Conservation (phyloP, 148 eudicot species). For the Pharnaceum exiguum region DNA sequence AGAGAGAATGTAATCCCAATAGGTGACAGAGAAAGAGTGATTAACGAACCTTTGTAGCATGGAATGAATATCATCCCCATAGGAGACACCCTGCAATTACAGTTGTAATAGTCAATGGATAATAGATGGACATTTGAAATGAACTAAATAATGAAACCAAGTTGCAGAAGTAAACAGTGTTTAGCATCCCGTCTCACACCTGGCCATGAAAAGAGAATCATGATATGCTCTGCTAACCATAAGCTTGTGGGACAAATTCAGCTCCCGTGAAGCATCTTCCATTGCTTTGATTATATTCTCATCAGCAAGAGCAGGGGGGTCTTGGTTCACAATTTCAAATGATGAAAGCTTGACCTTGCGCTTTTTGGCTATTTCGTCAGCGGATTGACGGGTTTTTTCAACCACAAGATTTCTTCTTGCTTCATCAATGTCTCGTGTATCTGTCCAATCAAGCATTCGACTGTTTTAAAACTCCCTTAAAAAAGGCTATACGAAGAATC, state of each 20-base stretch:
- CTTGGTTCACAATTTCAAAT: slow-evolving; percentile 86
- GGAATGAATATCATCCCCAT: slow-evolving; percentile 99
- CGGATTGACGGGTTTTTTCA: slow-evolving; percentile 75
- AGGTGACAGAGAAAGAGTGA: not conserved
- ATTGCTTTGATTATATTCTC: slow-evolving; percentile 60
- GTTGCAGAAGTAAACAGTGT: not conserved
- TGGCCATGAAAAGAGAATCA: slow-evolving; percentile 97
- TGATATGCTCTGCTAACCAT: slow-evolving; percentile 99
- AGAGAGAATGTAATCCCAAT: too few species aligned
- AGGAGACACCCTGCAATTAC: slow-evolving; percentile 78
- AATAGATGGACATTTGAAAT: not conserved
- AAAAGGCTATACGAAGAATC: not conserved
- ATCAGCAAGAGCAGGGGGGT: slow-evolving; percentile 87
- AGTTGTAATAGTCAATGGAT: too few species aligned
- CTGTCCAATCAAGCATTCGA: slow-evolving; percentile 22
- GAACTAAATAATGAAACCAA: not conserved
- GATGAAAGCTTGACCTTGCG: slow-evolving; percentile 65
- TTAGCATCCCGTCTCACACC: slow-evolving; percentile 33
- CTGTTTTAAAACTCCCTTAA: not conserved
- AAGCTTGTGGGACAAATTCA: slow-evolving; percentile 62
- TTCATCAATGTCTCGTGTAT: slow-evolving; percentile 90
- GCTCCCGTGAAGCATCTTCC: slow-evolving; percentile 70
- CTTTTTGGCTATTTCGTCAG: slow-evolving; percentile 61
- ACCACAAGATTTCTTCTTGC: slow-evolving; percentile 66
- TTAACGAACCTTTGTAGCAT: slow-evolving; percentile 81